Evolutionary conservation across 2,329 filamentous ascomycete genomes (phyloP).

Genomic region (Reticulascus tulasneorum): DNA sequence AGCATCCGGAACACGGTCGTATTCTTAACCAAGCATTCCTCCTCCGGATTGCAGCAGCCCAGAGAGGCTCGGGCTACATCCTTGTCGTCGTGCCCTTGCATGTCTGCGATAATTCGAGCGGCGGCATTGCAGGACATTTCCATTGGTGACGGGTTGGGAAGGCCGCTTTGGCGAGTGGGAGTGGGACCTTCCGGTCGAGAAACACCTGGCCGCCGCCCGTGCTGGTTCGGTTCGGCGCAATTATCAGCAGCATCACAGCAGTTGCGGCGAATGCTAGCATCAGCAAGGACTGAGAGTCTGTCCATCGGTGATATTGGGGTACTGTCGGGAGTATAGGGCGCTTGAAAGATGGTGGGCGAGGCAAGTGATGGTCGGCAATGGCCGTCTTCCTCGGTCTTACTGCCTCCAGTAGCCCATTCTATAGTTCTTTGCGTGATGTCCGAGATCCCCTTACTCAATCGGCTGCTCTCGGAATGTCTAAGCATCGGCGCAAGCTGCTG

Average conservation of each 20-base stretch:
- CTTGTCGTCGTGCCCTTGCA: constrained; percentile 29
- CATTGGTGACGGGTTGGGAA: constrained; percentile 20
- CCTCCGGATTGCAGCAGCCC: constrained; percentile 21
- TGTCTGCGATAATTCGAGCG: constrained; percentile 33
- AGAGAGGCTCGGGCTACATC: constrained; percentile 21
- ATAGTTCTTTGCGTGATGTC: no score
- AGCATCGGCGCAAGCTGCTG: constrained; percentile 4
- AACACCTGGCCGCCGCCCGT: no score
- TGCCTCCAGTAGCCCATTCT: no score
- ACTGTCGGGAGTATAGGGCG: no score
- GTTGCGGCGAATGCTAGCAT: constrained; percentile 24
- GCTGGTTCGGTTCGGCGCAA: no score
- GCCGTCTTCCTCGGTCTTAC: no score
- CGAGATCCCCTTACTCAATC: no score
- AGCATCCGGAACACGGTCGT: constrained; percentile 29
- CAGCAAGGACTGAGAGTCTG: constrained; percentile 33
- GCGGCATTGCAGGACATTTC: constrained; percentile 31
- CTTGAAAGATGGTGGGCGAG: no score
- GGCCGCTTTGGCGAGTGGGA: constrained; percentile 1
- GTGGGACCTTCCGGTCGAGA: no score
- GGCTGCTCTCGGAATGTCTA: constrained; percentile 6
- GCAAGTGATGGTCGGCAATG: no score
- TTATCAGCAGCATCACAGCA: no score
- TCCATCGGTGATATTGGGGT: constrained; percentile 20
- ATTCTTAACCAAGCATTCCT: constrained; percentile 29